Evolutionary conservation across 2,329 filamentous ascomycete species (phyloP).

Genomic region (Claviceps sp.): DNA sequence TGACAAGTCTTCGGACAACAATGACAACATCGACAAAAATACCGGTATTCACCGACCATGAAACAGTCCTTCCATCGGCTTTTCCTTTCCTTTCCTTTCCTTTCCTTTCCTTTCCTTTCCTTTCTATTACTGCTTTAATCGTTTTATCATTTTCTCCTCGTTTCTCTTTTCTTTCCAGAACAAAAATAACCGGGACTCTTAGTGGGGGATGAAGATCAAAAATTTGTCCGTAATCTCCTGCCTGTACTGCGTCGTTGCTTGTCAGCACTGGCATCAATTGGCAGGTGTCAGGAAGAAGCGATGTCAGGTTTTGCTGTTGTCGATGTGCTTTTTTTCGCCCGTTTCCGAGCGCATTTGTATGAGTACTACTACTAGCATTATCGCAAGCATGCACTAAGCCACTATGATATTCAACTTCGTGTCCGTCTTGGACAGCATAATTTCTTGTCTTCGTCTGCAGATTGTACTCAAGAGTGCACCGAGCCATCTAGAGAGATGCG

Average conservation of each 20-base stretch:
- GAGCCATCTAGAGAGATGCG: too few species aligned
- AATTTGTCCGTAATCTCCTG: background rate
- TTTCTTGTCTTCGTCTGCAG: background rate
- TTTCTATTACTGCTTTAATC: background rate
- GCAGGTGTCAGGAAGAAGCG: background rate
- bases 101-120: background rate
- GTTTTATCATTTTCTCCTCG: background rate
- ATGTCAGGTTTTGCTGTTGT: background rate
- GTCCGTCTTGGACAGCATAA: background rate
- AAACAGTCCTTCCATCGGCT: background rate
- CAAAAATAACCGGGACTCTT: background rate
- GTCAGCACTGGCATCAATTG: background rate
- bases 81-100: background rate
- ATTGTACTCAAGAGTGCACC: background rate
- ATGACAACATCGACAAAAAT: background rate
- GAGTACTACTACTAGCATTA: background rate
- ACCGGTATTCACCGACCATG: background rate
- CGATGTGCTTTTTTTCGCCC: background rate
- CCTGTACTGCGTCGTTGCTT: background rate
- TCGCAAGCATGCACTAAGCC: background rate
- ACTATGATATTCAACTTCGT: background rate
- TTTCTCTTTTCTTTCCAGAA: background rate
- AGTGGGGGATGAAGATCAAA: background rate
- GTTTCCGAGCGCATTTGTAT: background rate
- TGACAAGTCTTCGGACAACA: constrained; percentile 1